Evolutionary conservation across 2,329 filamentous ascomycete species (phyloP), one percentile per base, ranked within the genome.

Genomic region (Zymoseptoria crescenta): DNA sequence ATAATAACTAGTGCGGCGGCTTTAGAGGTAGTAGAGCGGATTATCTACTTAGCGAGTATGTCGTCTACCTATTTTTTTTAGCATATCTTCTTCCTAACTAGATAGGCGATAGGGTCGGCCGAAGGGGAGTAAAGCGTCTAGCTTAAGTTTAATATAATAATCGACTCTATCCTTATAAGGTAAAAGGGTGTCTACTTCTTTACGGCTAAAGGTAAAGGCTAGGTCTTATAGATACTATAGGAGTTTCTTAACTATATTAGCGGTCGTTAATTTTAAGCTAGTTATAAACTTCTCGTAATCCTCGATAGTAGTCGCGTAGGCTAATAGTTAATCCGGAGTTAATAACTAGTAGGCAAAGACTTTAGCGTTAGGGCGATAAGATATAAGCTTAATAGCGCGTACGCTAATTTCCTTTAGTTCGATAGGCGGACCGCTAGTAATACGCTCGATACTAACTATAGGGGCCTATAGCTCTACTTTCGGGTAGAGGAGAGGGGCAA

Each of bases 11-110:
- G 54, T 2, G 16, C n/a, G 8, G 54, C 29, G 4, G 7, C 49
- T n/a, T 24, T 29, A 4, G 41, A 59, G 9, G 49, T 56, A 24
- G 20, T 30, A 24, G 3, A 2, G 3, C 49, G 19, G 9, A 59
- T 59, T 13, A 29, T 54, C 1, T 50, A 24, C 35, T 56, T 56
- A 6, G 4, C 21, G 21, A 56, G 54, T 28, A 52, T 24, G 7
- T 56, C 8, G 8, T 59, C 20, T 4, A 56, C 16, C 49, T 49
- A 59, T 8, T 52, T 53, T n/a, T n/a, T 56, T 56, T 41, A 56
- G 4, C 1, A 49, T 49, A 8, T 54, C 54, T 19, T 50, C 30
- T 27, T 59, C 54, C 8, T 53, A 35, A 10, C n/a, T 9, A 0
- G 16, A 53, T 13, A 59, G 45, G 3, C 20, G 29, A 20, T 56